These are phyloP conservation scores for Camelina laxa DNA, from an alignment of 345 rosid species.

Conservation along the genomic window DNA sequence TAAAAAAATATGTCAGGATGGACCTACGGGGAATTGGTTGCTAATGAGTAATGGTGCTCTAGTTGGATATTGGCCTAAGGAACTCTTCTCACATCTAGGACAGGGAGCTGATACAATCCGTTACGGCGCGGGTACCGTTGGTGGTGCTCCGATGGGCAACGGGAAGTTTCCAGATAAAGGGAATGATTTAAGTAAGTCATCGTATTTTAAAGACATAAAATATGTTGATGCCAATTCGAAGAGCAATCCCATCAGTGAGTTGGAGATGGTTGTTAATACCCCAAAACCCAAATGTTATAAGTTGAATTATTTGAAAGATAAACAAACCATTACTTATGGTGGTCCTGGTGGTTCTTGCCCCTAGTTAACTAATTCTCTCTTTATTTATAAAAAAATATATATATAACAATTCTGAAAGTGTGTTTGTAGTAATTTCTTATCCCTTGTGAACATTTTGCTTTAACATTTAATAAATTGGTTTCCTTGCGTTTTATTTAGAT, in stretches of 20 bases:
- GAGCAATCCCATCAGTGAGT: background rate
- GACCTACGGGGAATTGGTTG: slow-evolving; percentile 11
- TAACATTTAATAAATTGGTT: background rate
- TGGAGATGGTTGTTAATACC: background rate
- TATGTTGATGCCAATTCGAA: background rate
- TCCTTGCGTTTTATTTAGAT: too few relatives aligned
- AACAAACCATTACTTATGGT: slow-evolving; percentile 8
- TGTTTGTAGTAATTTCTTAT: background rate
- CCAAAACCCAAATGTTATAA: slow-evolving; percentile 6
- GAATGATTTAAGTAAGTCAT: slow-evolving; percentile 11
- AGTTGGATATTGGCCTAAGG: slow-evolving; percentile 26
- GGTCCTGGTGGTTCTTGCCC: slow-evolving; percentile 11
- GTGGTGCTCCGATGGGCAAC: slow-evolving; percentile 25
- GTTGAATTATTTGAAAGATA: slow-evolving; percentile 4
- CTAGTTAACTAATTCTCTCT: background rate
- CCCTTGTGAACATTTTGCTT: background rate
- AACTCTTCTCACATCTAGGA: slow-evolving; percentile 1
- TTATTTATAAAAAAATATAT: background rate
- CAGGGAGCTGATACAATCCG: background rate
- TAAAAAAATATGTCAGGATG: background rate
- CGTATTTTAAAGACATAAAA: background rate
- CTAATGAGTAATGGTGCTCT: background rate
- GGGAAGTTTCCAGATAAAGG: slow-evolving; percentile 4
- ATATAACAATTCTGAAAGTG: background rate
- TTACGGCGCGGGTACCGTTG: background rate